Evolutionary conservation across 768 basidiomycete species (phyloP).

Genomic region (Phylloporus sp.): DNA sequence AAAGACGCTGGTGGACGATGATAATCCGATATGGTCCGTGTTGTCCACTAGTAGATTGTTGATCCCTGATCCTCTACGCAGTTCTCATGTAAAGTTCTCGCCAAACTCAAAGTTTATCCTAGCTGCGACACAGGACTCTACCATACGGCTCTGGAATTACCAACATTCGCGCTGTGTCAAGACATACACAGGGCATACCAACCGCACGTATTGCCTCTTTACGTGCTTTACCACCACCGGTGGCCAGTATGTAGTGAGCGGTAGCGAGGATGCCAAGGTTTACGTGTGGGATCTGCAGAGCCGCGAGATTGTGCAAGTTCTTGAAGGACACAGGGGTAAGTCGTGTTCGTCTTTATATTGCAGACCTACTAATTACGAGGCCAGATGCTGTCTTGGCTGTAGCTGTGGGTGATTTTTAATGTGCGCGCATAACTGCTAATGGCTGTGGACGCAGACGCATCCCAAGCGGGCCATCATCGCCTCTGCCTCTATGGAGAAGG

Average conservation of each 20-base stretch:
- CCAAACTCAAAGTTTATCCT: constrained; percentile 89
- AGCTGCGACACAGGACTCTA: constrained; percentile 90
- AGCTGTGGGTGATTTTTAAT: constrained; percentile 46
- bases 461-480: constrained; percentile 73
- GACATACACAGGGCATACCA: constrained; percentile 83
- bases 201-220: constrained; percentile 78
- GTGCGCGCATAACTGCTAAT: not conserved
- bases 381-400: constrained; percentile 69
- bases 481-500: constrained; percentile 87
- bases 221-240: constrained; percentile 56
- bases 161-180: constrained; percentile 88
- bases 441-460: constrained; percentile 52
- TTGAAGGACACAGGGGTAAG: constrained; percentile 79
- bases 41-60: not conserved
- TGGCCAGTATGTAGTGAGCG: constrained; percentile 73
- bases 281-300: constrained; percentile 90
- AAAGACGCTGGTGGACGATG: constrained; percentile 94
- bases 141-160: constrained; percentile 91
- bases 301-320: constrained; percentile 64
- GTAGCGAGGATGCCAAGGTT: constrained; percentile 85
- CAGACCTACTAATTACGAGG: not conserved
- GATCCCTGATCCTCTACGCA: constrained; percentile 26
- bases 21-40: constrained; percentile 83
- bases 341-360: not conserved
- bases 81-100: constrained; percentile 86